Base-by-base conservation (phyloP, 2,329 filamentous ascomycete genomes). In the Aspergillus sp. region DNA sequence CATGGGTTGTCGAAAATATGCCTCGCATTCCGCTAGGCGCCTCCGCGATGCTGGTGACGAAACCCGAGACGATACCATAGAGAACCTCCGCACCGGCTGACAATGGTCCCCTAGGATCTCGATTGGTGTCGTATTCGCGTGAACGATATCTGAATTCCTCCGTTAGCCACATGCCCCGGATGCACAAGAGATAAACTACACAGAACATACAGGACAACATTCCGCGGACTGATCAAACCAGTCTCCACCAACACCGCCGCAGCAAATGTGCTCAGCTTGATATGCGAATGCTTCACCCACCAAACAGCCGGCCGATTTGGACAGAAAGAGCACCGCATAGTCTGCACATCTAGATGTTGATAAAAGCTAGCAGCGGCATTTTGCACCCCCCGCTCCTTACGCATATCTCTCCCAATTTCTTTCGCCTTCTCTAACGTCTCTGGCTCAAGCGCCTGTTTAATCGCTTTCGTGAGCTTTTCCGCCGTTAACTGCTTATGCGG, bases 11-110 rank as follows among this genome's bases (percentile, higher is more conserved):
- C 2, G 55, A 48, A 23, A 64, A 58, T 5, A 63, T 57, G 47
- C 59, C 50, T 19, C 51, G 36, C 3, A 86, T 81, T 49, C 86
- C 83, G 15, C 82, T 78, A 0, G 86, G 86, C 48, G 88, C 80
- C 69, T 96, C 92, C 1, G 90, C 90, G 42, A 96, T 83, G 1
- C 91, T 91, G 84, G 96, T 90, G 69, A 90, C 86, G 59, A 97
- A 88, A 41, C 85, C 89, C 25, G 89, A 88, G 50, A 95, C 81
- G n/a, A 93, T 94, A 5, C 90, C 90, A n/a, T 96, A 80, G 0
- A 97, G 77, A 0, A 92, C 91, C 48, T 87, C 86, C 0, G 91
- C 88, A 15, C 87, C 90, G 19, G 91, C 91, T 13, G 89, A 88
- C 23, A 96, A 85, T 0, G 92, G 91, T 65, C 95, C 92, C 69